These are phyloP conservation scores for Croton setiger DNA, from an alignment of 441 rosid species.

Conservation along the genomic window DNA sequence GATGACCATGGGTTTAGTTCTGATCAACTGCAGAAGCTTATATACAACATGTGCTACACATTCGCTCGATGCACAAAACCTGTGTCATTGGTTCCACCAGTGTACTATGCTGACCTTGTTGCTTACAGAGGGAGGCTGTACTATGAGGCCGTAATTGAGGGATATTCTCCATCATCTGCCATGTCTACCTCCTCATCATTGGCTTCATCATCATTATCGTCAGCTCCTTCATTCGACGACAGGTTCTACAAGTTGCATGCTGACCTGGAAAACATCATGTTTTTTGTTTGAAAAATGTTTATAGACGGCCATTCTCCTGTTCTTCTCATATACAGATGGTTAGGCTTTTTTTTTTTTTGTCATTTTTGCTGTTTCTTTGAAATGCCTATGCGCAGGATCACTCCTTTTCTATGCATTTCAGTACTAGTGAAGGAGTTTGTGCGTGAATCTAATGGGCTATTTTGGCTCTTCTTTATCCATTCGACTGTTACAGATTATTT, in stretches of 20 bases:
- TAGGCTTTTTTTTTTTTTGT: not conserved
- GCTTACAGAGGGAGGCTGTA: conserved; percentile 69
- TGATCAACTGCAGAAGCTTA: conserved; percentile 63
- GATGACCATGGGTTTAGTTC: conserved; percentile 60
- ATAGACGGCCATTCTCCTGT: not conserved
- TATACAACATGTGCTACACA: conserved; percentile 71
- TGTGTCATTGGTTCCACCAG: conserved; percentile 70
- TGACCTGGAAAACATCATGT: conserved; percentile 66
- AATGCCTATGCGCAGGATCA: conserved; percentile 17
- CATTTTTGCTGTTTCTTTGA: too few species aligned
- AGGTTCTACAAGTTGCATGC: conserved; percentile 53
- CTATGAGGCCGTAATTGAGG: conserved; percentile 48
- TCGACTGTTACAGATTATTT: too few species aligned
- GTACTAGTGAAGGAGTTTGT: conserved; percentile 42
- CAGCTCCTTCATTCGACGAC: conserved; percentile 39
- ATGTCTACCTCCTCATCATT: conserved; percentile 38
- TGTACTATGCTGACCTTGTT: conserved; percentile 71
- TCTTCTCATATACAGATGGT: not conserved
- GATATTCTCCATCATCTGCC: conserved; percentile 38
- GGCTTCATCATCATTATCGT: conserved; percentile 37
- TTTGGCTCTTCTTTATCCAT: not conserved
- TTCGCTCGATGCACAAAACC: conserved; percentile 84
- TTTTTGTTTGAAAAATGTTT: conserved; percentile 50
- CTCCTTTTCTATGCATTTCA: conserved; percentile 30
- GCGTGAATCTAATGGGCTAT: conserved; percentile 61